A percentile compares a stretch with the other conserved stretches of the same genome.
Evolutionary conservation across 495 filamentous ascomycete genomes (phyloP).

Genomic region (Penicillium daleae): DNA sequence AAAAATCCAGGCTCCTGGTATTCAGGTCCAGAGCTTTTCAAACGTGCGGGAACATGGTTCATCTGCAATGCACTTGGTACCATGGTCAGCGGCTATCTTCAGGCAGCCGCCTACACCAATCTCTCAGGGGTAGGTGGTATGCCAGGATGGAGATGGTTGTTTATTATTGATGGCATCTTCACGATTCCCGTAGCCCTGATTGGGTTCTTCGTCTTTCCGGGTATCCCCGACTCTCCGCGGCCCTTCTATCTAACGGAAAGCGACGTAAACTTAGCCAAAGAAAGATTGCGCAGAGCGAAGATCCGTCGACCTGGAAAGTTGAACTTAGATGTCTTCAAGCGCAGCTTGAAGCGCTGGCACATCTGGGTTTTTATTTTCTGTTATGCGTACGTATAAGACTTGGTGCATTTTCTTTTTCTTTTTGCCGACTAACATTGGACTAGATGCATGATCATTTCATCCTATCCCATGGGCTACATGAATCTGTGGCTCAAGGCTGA

Average conservation of each 20-base stretch:
- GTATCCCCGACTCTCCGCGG: conserved; percentile 48
- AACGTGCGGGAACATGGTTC: conserved; percentile 43
- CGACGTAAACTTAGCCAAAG: conserved; percentile 44
- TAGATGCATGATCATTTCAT: conserved; percentile 49
- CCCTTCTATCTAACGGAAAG: conserved; percentile 45
- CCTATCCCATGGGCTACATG: conserved; percentile 47
- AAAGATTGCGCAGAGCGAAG: conserved; percentile 29
- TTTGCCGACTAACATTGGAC: background rate
- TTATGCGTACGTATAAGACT: conserved; percentile 40
- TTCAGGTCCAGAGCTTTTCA: conserved; percentile 44
- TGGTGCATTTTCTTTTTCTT: background rate
- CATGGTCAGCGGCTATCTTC: conserved; percentile 47
- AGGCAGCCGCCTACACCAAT: conserved; percentile 52
- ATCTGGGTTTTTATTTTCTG: conserved; percentile 51
- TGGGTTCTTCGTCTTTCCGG: conserved; percentile 51
- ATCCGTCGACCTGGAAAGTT: conserved; percentile 43
- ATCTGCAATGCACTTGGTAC: conserved; percentile 41
- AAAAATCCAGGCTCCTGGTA: conserved; percentile 42
- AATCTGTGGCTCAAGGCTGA: conserved; percentile 52
- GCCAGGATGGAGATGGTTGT: conserved; percentile 54
- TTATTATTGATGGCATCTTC: conserved; percentile 55
- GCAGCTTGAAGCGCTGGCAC: conserved; percentile 48
- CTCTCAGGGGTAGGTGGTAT: conserved; percentile 48
- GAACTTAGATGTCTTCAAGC: conserved; percentile 45
- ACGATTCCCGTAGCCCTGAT: conserved; percentile 51